These are phyloP conservation scores for Erigeron philadelphicus DNA, from an alignment of 140 eudicot species.

Conservation along the genomic window DNA sequence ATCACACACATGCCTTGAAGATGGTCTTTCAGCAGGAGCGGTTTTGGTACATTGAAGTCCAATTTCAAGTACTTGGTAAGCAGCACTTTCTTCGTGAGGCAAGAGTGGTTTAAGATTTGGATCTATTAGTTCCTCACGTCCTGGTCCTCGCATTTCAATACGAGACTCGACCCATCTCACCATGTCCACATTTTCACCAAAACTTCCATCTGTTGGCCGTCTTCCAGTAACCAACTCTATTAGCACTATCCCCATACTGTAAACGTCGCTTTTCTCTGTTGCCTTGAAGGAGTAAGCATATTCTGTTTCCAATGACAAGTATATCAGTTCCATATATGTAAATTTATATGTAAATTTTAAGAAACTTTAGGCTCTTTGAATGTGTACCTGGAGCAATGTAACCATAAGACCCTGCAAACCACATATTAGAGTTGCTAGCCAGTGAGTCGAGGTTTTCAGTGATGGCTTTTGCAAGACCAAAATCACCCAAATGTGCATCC, in stretches of 20 bases:
- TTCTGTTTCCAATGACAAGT: conserved; percentile 39
- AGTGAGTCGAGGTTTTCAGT: conserved; percentile 45
- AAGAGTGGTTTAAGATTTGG: conserved; percentile 50
- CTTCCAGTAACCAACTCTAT: conserved; percentile 89
- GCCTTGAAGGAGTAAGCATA: conserved; percentile 83
- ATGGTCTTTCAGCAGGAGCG: conserved; percentile 75
- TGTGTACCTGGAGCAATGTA: conserved; percentile 91
- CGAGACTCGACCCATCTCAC: conserved; percentile 82
- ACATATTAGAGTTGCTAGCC: conserved; percentile 62
- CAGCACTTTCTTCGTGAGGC: conserved; percentile 64
- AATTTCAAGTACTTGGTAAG: conserved; percentile 66
- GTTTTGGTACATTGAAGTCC: conserved; percentile 84
- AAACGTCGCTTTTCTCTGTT: conserved; percentile 80
- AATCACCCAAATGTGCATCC: conserved; percentile 97
- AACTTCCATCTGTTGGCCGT: conserved; percentile 73
- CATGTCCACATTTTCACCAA: conserved; percentile 82
- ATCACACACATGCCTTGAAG: conserved; percentile 68
- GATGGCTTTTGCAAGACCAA: conserved; percentile 82
- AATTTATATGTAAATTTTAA: background rate
- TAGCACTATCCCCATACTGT: conserved; percentile 96
- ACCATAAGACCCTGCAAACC: conserved; percentile 93
- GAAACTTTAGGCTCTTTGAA: background rate
- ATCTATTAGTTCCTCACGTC: conserved; percentile 57
- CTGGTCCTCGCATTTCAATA: conserved; percentile 49
- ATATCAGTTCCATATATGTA: conserved; percentile 5